phyloP scores from a whole-genome alignment of 441 rosid genomes.

The Dalechampia spathulata region DNA sequence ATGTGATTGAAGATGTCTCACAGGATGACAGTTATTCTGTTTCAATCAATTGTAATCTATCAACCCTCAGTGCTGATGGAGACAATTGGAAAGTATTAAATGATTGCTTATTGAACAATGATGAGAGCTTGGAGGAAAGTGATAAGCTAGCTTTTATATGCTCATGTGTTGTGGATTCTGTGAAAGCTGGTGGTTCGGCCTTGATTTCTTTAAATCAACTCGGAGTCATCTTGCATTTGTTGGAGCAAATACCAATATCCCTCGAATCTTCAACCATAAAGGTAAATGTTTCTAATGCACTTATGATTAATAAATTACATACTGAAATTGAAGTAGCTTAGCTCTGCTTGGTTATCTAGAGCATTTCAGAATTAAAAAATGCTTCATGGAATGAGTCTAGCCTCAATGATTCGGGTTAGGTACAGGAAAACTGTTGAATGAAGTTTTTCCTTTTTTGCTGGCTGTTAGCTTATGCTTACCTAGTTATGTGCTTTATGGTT shows the following conservation, averaged over 20 bases:
- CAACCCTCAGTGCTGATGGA: constrained; percentile 30
- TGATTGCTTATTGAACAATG: constrained; percentile 31
- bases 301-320: no score
- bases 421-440: background rate
- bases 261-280: constrained; percentile 42
- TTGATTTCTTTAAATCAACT: constrained; percentile 48
- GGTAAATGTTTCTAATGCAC: constrained; percentile 24
- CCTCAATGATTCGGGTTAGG: background rate
- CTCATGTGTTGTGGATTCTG: constrained; percentile 51
- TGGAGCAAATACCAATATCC: constrained; percentile 49
- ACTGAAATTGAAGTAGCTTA: no score
- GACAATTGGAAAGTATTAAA: constrained; percentile 25
- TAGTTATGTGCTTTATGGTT: background rate
- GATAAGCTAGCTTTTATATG: constrained; percentile 67
- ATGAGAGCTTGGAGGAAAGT: constrained; percentile 49
- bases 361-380: background rate
- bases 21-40: constrained; percentile 14
- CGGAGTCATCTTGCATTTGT: constrained; percentile 53
- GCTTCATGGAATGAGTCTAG: background rate
- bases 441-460: background rate
- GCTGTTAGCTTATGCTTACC: background rate
- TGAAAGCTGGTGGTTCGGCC: constrained; percentile 74
- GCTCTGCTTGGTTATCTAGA: background rate
- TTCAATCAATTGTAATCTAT: constrained; percentile 11
- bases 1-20: constrained; percentile 28